Base-by-base conservation (phyloP, 2,329 filamentous ascomycete species). In the Nothophaeocryptopus gaeumannii region DNA sequence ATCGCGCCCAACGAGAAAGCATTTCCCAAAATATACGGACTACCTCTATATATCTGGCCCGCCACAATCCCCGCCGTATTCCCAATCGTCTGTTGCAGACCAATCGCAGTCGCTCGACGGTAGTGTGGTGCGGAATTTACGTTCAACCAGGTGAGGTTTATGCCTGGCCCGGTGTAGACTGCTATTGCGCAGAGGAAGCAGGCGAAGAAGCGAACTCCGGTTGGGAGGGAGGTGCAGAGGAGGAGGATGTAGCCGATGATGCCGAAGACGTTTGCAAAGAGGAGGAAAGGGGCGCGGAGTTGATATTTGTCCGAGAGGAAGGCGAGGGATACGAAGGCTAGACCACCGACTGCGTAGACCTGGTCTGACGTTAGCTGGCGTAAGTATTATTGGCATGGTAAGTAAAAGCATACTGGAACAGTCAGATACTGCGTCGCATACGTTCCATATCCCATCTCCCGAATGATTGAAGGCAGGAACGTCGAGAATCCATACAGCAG, bases 161-260 rank as follows among this genome's bases (percentile, higher is more conserved):
- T 61, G 0, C 79, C 78, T 0, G 74, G 54, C 10, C 61, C 58
- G 16, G 56, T 58, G 53, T 64, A 64, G 8, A 63, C 56, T 2
- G 58, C 59, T 2, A 60, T 44, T 2, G 61, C 61, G 31, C 54
- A 55, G 15, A 64, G 50, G 54, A 63, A 64, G 9, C 54, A 58
- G 3, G 55, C 61, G 11, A 64, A 59, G 51, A 58, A 64, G 26
- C 56, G 59, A 32, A 62, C 55, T n/a, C 53, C 57, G 12, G 50
- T 42, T 8, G 55, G 41, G 3, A 51, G 45, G 11, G 39, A 46
- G 31, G 53, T 50, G 15, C 58, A 56, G 20, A 64, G 50, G n/a
- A 64, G 51, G 8, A 63, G 54, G 12, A 48, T 48, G 42, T 90
- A 89, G 0, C 86, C 86, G 2, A 86, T 63, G 12, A 88, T 79